Evolutionary conservation across 2,329 filamentous ascomycete genomes (phyloP), one percentile per base, ranked within the genome.

Genomic region (Colletotrichum plurivorum): DNA sequence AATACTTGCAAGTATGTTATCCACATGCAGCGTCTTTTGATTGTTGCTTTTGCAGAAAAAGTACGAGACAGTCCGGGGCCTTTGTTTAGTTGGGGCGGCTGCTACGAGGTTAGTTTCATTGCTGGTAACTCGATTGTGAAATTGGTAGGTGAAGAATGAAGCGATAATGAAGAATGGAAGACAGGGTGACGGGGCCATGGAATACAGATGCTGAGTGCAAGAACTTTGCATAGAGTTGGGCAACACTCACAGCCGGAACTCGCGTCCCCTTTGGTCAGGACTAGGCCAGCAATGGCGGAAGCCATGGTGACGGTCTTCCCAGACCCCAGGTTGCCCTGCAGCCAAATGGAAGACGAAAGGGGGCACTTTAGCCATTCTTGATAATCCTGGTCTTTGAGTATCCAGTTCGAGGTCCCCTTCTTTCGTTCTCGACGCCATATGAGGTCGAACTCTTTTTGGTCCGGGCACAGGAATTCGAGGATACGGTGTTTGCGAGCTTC

Each of bases 371-470:
- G 20, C 58, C 58, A 62, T n/a, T 22, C 22, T 10, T 15, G 20
- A 18, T 62, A 62, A 9, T 22, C 10, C 13, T 8, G 48, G 10
- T 62, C 2, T 36, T 51, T 18, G 4, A 57, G 15, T 12, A 57
- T 22, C 53, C 61, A 43, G 9, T 39, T 7, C 5, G 36, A 49
- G 36, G 55, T 59, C 3, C 55, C 63, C 9, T 49, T 46, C 20
- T 48, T 60, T 2, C 63, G 63, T 27, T 66, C 63, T n/a, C 55
- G 55, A 7, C 55, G 48, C 63, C 63, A 66, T 2, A 46, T 66
- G 12, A 41, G 54, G 22, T 66, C 55, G 39, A 48, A 48, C 13
- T 48, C 55, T 13, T 10, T 22, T 18, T 66, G 63, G 13, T 53
- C 16, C 1, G 63, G 49, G 16, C 20, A 46, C 15, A 66, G 10